Conservation (phyloP, 1,284 basidiomycete genomes). For the Trametes pubescens region DNA sequence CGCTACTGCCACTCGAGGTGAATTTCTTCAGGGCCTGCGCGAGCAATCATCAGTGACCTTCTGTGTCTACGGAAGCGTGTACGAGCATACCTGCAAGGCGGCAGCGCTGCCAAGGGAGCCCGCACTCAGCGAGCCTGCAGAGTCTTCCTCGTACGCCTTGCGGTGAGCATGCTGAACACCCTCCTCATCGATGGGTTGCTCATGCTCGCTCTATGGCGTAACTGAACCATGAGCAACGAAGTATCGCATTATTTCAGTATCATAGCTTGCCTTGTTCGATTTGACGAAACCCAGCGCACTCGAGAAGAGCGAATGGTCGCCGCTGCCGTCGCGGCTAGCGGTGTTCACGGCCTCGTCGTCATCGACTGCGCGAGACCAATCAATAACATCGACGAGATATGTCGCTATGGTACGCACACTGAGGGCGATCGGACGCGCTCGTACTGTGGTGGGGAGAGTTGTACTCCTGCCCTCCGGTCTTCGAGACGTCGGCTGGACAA, state of each 20-base stretch:
- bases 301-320: slow-evolving; percentile 59
- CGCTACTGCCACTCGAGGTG: slow-evolving; percentile 54
- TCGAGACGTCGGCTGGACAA: slow-evolving; percentile 39
- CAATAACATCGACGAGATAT: background rate
- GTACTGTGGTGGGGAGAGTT: slow-evolving; percentile 55
- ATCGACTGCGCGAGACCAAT: slow-evolving; percentile 54
- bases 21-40: slow-evolving; percentile 63
- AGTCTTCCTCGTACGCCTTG: slow-evolving; percentile 63
- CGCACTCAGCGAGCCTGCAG: slow-evolving; percentile 60
- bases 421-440: slow-evolving; percentile 33
- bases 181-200: slow-evolving; percentile 71
- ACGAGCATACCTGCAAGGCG: slow-evolving; percentile 67
- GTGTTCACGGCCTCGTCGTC: slow-evolving; percentile 61
- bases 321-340: slow-evolving; percentile 60
- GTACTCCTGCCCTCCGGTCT: slow-evolving; percentile 69
- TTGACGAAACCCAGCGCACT: slow-evolving; percentile 59
- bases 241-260: background rate
- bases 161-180: slow-evolving; percentile 67
- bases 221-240: background rate
- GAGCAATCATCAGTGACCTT: no score
- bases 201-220: slow-evolving; percentile 53
- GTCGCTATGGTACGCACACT: slow-evolving; percentile 41
- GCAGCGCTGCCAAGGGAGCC: slow-evolving; percentile 77
- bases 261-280: slow-evolving; percentile 52
- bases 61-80: no score